phyloP scores from a whole-genome alignment of 192 early-diverging fungal genomes.

The Backusella circina region DNA sequence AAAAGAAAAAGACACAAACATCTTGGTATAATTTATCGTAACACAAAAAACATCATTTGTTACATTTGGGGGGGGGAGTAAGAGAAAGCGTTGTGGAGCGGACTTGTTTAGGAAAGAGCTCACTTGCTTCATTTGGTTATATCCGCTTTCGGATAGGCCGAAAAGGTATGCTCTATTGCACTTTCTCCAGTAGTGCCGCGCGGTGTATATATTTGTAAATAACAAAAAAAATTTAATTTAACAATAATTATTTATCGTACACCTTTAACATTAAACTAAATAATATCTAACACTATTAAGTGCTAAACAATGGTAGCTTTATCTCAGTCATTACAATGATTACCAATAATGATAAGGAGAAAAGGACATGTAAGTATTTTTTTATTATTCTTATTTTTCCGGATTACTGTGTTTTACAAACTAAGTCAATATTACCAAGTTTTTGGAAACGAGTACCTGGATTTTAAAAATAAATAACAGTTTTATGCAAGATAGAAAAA shows the following conservation, averaged over 20 bases:
- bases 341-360: background rate
- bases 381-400: background rate
- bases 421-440: background rate
- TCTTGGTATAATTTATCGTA: background rate
- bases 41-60: background rate
- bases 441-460: background rate
- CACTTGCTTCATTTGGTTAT: background rate
- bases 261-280: background rate
- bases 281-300: background rate
- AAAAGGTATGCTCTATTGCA: background rate
- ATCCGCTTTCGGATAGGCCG: background rate
- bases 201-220: background rate
- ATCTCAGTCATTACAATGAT: background rate
- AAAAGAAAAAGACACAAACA: background rate
- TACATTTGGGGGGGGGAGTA: background rate
- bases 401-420: background rate
- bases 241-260: background rate
- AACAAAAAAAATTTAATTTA: background rate
- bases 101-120: background rate
- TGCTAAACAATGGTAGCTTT: background rate
- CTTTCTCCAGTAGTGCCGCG: background rate
- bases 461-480: background rate
- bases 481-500: too few relatives aligned
- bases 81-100: background rate
- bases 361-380: background rate